Evolutionary conservation across 768 basidiomycete genomes (phyloP), one percentile per base, ranked within the genome.

Genomic region (Cyclocybe cylindracea): DNA sequence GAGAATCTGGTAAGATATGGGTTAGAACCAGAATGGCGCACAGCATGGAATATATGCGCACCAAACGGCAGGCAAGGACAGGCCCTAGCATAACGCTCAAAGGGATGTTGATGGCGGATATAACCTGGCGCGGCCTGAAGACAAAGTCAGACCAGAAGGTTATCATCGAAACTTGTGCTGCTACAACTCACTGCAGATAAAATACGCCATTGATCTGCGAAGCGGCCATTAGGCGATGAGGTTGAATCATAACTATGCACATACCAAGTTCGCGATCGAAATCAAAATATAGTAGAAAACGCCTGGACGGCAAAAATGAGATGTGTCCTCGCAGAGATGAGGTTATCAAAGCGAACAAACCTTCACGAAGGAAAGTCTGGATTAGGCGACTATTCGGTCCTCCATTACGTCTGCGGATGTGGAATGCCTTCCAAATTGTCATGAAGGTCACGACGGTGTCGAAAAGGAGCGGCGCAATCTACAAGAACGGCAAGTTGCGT

Each of bases 211-310:
- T 91, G 64, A 91, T 83, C 78, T 79, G 45, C n/a, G 14, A 10
- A 7, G 8, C 19, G 33, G 36, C 29, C 33, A 39, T 56, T 44
- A 50, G n/a, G 11, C 34, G 44, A 45, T 37, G 6, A 16, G 32
- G 24, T 35, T 13, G 13, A 9, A 34, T 11, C 5, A 50, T 14
- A 29, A 36, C 34, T 34, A 16, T 42, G n/a, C 24, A 29, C 72
- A 51, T 42, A 78, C 78, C 74, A 92, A 71, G 71, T 92, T 92
- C 43, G 89, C 89, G 45, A 91, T 83, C n/a, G 89, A 91, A 64
- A 92, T 91, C 57, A 92, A 68, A 53, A 92, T 78, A 63, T 90
- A 92, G 62, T 91, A 92, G 66, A 91, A 91, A 54, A 91, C 84
- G 55, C 89, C 87, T 86, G 59, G 16, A 16, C 31, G 32, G 35